These are phyloP conservation scores for Globisporangium carolinianum DNA, from an alignment of 352 stramenopile genomes.

Conservation along the genomic window DNA sequence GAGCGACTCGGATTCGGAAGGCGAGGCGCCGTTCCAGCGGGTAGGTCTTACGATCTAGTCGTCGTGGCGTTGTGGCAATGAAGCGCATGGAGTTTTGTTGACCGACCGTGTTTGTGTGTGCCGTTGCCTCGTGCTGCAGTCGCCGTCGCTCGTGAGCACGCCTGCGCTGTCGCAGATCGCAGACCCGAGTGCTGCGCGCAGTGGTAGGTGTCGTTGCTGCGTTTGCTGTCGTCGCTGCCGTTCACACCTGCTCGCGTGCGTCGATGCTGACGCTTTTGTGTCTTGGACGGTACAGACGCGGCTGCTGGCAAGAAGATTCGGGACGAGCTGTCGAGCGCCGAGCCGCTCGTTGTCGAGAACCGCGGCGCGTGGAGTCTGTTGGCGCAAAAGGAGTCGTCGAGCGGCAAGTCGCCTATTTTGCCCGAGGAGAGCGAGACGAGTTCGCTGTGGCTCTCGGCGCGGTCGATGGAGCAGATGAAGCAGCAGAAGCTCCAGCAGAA, in stretches of 20 bases:
- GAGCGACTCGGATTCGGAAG: constrained; percentile 74
- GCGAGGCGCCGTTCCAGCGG: constrained; percentile 71
- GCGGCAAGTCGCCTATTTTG: constrained; percentile 39
- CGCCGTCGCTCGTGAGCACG: constrained; percentile 47
- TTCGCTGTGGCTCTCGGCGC: constrained; percentile 77
- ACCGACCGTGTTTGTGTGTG: constrained; percentile 11
- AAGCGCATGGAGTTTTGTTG: constrained; percentile 18
- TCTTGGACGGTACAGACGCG: constrained; percentile 24
- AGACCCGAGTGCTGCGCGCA: constrained; percentile 22
- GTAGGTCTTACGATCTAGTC: constrained; percentile 61
- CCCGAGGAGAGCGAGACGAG: constrained; percentile 66
- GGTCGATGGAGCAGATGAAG: constrained; percentile 85
- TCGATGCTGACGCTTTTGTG: constrained; percentile 1
- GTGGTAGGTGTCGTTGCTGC: constrained; percentile 26
- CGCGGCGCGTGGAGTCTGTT: constrained; percentile 79
- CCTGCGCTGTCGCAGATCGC: constrained; percentile 43
- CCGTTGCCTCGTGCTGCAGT: constrained; percentile 22
- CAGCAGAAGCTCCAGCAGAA: constrained; percentile 84
- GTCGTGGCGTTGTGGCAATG: constrained; percentile 7
- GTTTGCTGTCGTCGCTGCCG: background rate
- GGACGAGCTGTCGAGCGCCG: constrained; percentile 45
- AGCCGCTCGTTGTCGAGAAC: constrained; percentile 80
- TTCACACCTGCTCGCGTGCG: background rate
- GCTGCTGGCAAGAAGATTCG: constrained; percentile 63
- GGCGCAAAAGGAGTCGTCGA: constrained; percentile 66